Conservation (phyloP, 2,329 filamentous ascomycete genomes). For the Trematosphaeria pertusa region DNA sequence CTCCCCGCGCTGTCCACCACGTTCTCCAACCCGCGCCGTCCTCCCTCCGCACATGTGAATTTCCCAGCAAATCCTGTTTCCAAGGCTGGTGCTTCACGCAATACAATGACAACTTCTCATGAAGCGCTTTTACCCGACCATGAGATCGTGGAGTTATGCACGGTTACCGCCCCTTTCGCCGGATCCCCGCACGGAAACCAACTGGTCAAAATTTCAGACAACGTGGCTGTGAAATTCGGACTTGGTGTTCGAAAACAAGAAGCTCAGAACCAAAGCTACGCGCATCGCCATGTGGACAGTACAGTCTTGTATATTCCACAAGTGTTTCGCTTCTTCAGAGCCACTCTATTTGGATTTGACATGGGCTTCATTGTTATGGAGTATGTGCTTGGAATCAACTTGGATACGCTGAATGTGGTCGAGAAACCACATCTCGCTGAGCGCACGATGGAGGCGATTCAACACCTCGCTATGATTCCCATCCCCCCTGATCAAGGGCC, state of each 20-base stretch:
- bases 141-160: conserved; percentile 2
- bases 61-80: too few species aligned
- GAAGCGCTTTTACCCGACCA: too few species aligned
- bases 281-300: conserved; percentile 4
- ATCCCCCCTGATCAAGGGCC: conserved; percentile 5
- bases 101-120: too few species aligned
- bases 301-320: conserved; percentile 6
- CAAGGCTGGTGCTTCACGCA: too few species aligned
- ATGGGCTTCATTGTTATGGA: conserved; percentile 15
- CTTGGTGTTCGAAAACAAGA: conserved; percentile 7
- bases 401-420: conserved; percentile 1
- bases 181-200: conserved; percentile 1
- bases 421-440: background rate
- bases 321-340: conserved; percentile 9
- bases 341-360: background rate
- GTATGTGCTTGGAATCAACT: conserved; percentile 6
- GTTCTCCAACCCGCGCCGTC: background rate
- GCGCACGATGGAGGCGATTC: conserved; percentile 2
- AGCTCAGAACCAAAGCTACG: conserved; percentile 8
- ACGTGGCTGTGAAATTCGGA: conserved; percentile 7
- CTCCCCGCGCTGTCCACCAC: background rate
- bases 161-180: conserved; percentile 3
- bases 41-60: background rate
- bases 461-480: conserved; percentile 10
- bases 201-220: conserved; percentile 8